Conservation (phyloP, 345 rosid genomes). For the Syzygium grande region DNA sequence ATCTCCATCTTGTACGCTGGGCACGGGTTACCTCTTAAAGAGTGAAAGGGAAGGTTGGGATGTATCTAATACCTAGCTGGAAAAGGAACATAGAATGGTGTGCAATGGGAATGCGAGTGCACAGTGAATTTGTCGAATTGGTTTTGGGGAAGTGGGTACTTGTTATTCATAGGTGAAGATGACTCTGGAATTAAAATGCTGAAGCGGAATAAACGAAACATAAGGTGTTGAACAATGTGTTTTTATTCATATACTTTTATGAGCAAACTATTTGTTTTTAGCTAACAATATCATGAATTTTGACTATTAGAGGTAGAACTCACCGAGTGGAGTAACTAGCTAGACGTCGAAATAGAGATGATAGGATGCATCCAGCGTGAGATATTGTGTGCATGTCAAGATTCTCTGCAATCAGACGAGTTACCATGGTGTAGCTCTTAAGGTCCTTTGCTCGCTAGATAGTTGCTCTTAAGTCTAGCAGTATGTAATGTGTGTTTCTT, state of each 20-base stretch:
- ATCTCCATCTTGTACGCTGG: not conserved
- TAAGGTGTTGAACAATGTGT: not conserved
- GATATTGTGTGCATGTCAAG: not conserved
- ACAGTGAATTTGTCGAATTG: not conserved
- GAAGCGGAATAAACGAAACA: not conserved
- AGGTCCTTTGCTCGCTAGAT: not conserved
- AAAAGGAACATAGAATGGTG: not conserved
- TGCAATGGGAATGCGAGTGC: not conserved
- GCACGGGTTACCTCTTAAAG: not conserved
- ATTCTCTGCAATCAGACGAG: not conserved
- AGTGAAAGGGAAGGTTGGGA: not conserved
- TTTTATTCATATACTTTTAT: not conserved
- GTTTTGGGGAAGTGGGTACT: not conserved
- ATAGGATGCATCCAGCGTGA: not conserved
- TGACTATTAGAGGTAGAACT: not conserved
- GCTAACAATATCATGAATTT: not conserved
- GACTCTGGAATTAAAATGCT: not conserved
- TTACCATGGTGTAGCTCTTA: not conserved
- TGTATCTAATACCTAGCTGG: not conserved
- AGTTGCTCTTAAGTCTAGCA: not conserved
- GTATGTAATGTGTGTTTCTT: not conserved
- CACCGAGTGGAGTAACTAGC: not conserved
- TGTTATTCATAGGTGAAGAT: not conserved
- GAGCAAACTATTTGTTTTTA: not conserved
- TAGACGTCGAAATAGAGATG: not conserved